Evolutionary conservation across 805 yeast species (phyloP).

Genomic region (Teunomyces atbi): DNA sequence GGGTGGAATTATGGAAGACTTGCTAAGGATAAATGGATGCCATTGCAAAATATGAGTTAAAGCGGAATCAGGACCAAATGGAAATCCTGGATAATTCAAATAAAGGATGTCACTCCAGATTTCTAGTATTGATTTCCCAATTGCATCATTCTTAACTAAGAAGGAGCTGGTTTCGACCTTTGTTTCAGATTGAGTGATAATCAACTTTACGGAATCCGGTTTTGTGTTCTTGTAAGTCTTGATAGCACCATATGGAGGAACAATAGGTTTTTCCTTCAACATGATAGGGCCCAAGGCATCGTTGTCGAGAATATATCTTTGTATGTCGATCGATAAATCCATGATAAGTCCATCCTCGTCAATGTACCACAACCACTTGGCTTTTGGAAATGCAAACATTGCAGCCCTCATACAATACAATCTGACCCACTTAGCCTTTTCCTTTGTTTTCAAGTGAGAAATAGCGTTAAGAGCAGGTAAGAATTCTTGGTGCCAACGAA

Average conservation of each 20-base stretch:
- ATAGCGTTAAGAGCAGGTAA: conserved; percentile 51
- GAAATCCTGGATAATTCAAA: conserved; percentile 63
- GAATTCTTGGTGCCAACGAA: conserved; percentile 85
- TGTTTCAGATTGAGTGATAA: conserved; percentile 67
- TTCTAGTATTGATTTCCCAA: conserved; percentile 71
- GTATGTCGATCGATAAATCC: conserved; percentile 62
- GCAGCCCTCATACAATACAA: conserved; percentile 74
- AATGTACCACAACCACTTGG: conserved; percentile 88
- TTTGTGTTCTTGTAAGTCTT: conserved; percentile 63
- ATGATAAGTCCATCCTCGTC: conserved; percentile 77
- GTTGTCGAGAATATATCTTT: conserved; percentile 57
- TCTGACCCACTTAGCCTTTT: conserved; percentile 61
- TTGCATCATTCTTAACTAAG: conserved; percentile 62
- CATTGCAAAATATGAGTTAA: conserved; percentile 88
- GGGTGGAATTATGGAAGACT: conserved; percentile 67
- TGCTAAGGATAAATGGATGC: conserved; percentile 82
- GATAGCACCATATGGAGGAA: conserved; percentile 65
- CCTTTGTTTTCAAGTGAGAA: conserved; percentile 39
- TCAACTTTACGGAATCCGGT: conserved; percentile 53
- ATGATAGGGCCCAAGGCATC: conserved; percentile 62
- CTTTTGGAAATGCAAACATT: conserved; percentile 87
- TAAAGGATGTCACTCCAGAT: conserved; percentile 74
- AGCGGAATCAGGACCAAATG: conserved; percentile 60
- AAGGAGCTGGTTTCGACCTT: conserved; percentile 70
- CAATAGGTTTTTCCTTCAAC: conserved; percentile 68